Evolutionary conservation across 2,329 filamentous ascomycete genomes (phyloP).

Genomic region (Zymoseptoria crescenta): DNA sequence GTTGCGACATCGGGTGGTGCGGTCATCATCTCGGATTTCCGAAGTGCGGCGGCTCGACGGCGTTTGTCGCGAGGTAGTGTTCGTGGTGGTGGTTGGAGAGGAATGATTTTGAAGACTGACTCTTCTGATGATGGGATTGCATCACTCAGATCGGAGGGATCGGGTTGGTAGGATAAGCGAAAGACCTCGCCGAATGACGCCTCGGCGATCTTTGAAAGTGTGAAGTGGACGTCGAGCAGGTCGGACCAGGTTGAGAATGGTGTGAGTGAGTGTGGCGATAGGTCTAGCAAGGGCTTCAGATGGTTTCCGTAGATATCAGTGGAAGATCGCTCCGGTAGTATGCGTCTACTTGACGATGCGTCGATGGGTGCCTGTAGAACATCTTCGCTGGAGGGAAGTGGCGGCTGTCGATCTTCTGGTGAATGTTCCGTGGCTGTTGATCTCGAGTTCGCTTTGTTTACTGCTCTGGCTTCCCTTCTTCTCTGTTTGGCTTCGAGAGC

Average conservation of each 20-base stretch:
- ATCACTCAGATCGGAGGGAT: slow-evolving; percentile 5
- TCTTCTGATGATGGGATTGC: slow-evolving; percentile 29
- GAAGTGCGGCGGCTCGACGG: slow-evolving; percentile 39
- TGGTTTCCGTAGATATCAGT: slow-evolving; percentile 20
- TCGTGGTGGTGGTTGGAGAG: slow-evolving; percentile 31
- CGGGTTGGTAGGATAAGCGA: slow-evolving; percentile 40
- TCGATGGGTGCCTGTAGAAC: background rate
- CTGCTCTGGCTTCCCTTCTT: background rate
- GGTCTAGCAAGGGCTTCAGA: slow-evolving; percentile 21
- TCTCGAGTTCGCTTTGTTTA: slow-evolving; percentile 5
- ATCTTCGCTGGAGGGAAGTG: background rate
- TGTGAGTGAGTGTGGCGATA: slow-evolving; percentile 27
- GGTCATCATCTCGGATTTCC: slow-evolving; percentile 38
- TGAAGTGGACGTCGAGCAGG: slow-evolving; percentile 36
- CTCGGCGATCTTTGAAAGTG: slow-evolving; percentile 55
- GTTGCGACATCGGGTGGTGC: slow-evolving; percentile 37
- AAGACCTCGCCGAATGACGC: slow-evolving; percentile 61
- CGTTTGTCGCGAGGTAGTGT: slow-evolving; percentile 41
- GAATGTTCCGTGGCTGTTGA: background rate
- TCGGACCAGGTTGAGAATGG: slow-evolving; percentile 37
- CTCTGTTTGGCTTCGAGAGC: background rate
- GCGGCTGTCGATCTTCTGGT: background rate
- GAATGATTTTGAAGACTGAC: slow-evolving; percentile 43
- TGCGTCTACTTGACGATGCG: background rate
- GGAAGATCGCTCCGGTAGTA: background rate